Base-by-base conservation (phyloP, 495 filamentous ascomycete species). In the Tuber magnatum region DNA sequence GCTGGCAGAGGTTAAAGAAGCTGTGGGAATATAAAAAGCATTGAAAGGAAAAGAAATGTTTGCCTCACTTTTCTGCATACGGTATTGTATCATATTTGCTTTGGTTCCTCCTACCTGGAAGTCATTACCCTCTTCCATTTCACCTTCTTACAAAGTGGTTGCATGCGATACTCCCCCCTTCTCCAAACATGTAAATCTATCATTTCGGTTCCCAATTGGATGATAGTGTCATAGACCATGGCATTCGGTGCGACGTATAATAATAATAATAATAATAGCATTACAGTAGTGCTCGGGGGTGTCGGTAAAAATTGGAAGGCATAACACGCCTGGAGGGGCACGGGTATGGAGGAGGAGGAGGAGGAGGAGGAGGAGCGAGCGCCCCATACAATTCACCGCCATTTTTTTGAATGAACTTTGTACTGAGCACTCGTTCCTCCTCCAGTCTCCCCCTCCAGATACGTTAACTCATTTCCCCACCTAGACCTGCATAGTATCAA, bases 1-100 rank as follows among this genome's bases (percentile, higher is more conserved):
- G 0, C 93, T 97, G 90, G 77, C 76, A 22, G 72, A 80, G 61
- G 90, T 96, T 10, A 87, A 88, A 78, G 77, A 84, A 46, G 89
- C 86, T 14, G 84, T 94, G 70, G 93, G 92, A 35, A 81, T 94
- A 70, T 65, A 65, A 35, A 32, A 65, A 65, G 51, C 24, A 12
- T 28, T 35, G 16, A 35, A 65, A 61, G 32, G 3, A 14, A 61
- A 48, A 46, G 18, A 24, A 24, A 18, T 3, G 28, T 18, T 65
- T 20, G 32, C 32, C n/a, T 16, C n/a, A 16, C 56, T 35, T 32
- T 32, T 35, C 28, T 20, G 32, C 35, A 18, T 35, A 35, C 28
- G 28, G 56, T 65, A 65, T 65, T 32, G 56, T 65, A 65, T 18
- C 56, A 65, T 35, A 65, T 65, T 65, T 65, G 0, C 28, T 65